phyloP scores from a whole-genome alignment of 139 green algal species.

The Closterium sp. region DNA sequence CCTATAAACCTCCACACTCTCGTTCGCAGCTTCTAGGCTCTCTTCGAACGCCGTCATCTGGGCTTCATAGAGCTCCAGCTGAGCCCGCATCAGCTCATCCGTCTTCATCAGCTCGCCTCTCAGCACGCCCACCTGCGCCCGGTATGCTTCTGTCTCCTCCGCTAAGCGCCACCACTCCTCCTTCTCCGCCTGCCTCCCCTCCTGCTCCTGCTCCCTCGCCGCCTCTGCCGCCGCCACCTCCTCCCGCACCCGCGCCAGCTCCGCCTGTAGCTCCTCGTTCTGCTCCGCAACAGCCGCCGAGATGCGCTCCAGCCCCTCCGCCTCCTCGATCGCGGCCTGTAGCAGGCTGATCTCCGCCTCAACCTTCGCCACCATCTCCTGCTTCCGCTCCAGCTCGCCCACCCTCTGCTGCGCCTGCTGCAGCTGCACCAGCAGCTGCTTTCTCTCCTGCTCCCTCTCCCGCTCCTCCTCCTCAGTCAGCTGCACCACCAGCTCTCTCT shows the following conservation, averaged over 20 bases:
- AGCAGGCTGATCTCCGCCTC: slow-evolving; percentile 1
- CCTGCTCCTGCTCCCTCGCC: slow-evolving; percentile 20
- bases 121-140: slow-evolving; percentile 41
- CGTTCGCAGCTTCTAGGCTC: slow-evolving; percentile 7
- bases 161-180: slow-evolving; percentile 9
- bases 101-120: slow-evolving; percentile 22
- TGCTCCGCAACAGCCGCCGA: background rate
- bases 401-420: slow-evolving; percentile 13
- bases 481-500: background rate
- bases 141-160: slow-evolving; percentile 19
- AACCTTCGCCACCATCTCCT: slow-evolving; percentile 14
- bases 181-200: slow-evolving; percentile 7
- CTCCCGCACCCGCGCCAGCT: slow-evolving; percentile 20
- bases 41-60: slow-evolving; percentile 36
- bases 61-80: slow-evolving; percentile 34
- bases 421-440: slow-evolving; percentile 3
- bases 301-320: background rate
- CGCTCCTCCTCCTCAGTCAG: background rate
- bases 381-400: background rate
- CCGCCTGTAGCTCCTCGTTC: slow-evolving; percentile 19
- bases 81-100: slow-evolving; percentile 23
- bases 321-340: background rate
- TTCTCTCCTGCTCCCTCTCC: background rate
- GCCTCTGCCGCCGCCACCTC: slow-evolving; percentile 14
- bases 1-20: slow-evolving; percentile 22